Evolutionary conservation across 2,329 filamentous ascomycete species (phyloP), one percentile per base, ranked within the genome.

Genomic region (Curvularia spicifera): DNA sequence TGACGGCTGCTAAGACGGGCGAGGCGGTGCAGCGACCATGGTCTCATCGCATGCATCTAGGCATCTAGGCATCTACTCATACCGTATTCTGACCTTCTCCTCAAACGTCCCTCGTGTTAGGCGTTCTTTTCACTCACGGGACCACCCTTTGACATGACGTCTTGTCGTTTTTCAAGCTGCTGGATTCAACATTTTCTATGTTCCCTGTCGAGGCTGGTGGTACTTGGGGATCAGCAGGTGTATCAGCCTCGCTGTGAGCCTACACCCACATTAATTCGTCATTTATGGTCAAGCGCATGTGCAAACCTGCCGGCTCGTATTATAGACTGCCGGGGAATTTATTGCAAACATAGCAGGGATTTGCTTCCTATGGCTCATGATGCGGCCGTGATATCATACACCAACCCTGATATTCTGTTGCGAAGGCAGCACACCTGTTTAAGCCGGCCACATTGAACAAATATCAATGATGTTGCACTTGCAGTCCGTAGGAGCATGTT

Each of bases 221-320:
- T n/a, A 33, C 29, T 12, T 31, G 29, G 15, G 24, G 48, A 40
- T 42, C 37, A 33, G 49, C 28, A 8, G 12, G 24, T 42, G 26
- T 43, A 42, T 51, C 49, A 43, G 49, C 49, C 49, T 51, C 37
- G 37, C 49, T 31, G 28, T 51, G 13, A 20, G 45, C 50, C 50
- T 31, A 22, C 40, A 29, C 44, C 43, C 42, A 46, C 26, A 44
- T 22, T 15, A 43, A 26, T 12, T 5, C 26, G 20, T 28, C 15
- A 6, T 7, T 26, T 26, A 15, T 10, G 20, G 42, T 28, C 5
- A n/a, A 37, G 35, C n/a, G 15, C 13, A 3, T 3, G 7, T 18
- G 6, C 15, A n/a, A 37, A n/a, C 1, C 6, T n/a, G 33, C 33
- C 13, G 6, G 12, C 29, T 18, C 20, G 29, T 31, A 31, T 4